Conservation (phyloP, 163 green algal species). For the Smithsoniella earleae region DNA sequence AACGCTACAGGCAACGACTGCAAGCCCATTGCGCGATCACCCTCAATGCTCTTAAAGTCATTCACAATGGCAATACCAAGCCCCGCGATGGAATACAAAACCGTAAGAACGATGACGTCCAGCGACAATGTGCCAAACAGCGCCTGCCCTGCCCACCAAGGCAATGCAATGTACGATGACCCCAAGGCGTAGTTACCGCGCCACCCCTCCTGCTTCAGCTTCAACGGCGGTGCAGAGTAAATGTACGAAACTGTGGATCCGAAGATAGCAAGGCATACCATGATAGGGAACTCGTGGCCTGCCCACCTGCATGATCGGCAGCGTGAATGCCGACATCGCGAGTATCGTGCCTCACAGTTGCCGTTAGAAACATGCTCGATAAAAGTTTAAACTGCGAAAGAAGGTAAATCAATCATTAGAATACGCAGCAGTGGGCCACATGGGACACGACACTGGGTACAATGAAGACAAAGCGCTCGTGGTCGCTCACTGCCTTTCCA, state of each 20-base stretch:
- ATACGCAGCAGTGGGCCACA: too few species aligned
- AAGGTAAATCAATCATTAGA: too few species aligned
- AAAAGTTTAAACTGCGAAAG: too few species aligned
- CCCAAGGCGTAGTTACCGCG: conserved; percentile 90
- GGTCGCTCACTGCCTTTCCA: too few species aligned
- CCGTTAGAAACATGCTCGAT: too few species aligned
- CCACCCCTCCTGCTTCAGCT: conserved; percentile 97
- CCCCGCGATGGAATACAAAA: conserved; percentile 94
- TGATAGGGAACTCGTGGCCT: conserved; percentile 73
- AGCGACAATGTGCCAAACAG: conserved; percentile 83
- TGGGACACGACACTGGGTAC: too few species aligned
- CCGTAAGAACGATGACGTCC: conserved; percentile 88
- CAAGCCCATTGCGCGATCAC: conserved; percentile 74
- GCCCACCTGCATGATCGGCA: conserved; percentile 55
- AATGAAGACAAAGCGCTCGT: too few species aligned
- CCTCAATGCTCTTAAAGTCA: conserved; percentile 98
- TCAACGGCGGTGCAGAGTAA: conserved; percentile 92
- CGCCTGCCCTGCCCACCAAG: conserved; percentile 88
- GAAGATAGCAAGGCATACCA: conserved; percentile 76
- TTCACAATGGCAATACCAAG: conserved; percentile 98
- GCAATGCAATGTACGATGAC: conserved; percentile 91
- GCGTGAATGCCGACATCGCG: too few species aligned
- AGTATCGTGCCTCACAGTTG: too few species aligned
- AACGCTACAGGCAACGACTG: conserved; percentile 93
- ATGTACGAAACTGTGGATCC: conserved; percentile 96